phyloP scores from a whole-genome alignment of 2,329 filamentous ascomycete genomes.

The Ascochyta clinopodiicola region DNA sequence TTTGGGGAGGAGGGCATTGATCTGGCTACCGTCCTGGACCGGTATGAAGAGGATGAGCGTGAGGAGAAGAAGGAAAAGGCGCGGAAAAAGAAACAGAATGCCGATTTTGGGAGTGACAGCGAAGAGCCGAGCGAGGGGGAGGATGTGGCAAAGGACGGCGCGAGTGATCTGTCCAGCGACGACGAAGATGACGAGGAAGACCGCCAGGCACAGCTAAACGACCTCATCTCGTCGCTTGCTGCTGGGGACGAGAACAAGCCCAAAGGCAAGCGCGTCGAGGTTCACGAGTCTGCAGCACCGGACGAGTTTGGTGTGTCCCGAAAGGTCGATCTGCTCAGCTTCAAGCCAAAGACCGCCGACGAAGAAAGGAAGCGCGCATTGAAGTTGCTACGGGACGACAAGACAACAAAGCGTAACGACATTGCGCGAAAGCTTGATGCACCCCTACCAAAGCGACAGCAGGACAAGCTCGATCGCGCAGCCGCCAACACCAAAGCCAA shows the following conservation, averaged over 20 bases:
- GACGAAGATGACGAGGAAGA: constrained; percentile 55
- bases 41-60: constrained; percentile 47
- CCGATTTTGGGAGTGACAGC: constrained; percentile 57
- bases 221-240: constrained; percentile 71
- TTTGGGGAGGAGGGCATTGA: constrained; percentile 69
- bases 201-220: constrained; percentile 69
- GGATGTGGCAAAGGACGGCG: constrained; percentile 53
- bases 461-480: constrained; percentile 80
- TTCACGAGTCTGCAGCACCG: constrained; percentile 66
- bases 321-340: constrained; percentile 77
- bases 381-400: constrained; percentile 74
- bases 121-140: constrained; percentile 58
- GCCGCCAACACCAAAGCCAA: constrained; percentile 91
- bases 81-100: constrained; percentile 51
- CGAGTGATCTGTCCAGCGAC: constrained; percentile 57
- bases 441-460: constrained; percentile 82
- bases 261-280: constrained; percentile 48
- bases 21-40: constrained; percentile 66
- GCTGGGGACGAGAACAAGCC: constrained; percentile 48
- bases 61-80: constrained; percentile 34
- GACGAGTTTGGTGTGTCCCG: constrained; percentile 66
- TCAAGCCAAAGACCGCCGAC: constrained; percentile 75
- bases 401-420: constrained; percentile 62
- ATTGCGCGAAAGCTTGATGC: constrained; percentile 76
- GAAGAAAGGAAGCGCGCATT: constrained; percentile 78